Conservation (phyloP, 345 rosid genomes). For the Kernera saxatilis region DNA sequence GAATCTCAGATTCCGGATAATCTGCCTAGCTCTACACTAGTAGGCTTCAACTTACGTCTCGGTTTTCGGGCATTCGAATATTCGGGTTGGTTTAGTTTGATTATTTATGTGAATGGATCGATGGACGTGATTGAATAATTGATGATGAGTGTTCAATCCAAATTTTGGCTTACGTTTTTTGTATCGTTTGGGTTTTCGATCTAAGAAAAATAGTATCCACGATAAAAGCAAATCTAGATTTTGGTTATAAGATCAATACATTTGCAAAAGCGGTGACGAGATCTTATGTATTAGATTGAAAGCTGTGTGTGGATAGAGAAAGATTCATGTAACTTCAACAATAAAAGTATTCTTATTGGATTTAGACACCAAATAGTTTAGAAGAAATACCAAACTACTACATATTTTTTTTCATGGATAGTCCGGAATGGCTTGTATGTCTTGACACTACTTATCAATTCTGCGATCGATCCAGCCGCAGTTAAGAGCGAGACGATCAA, state of each 20-base stretch:
- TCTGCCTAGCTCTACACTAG: too few relatives aligned
- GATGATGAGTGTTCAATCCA: too few relatives aligned
- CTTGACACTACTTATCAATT: constrained; percentile 57
- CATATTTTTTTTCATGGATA: constrained; percentile 3
- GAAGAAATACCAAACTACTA: constrained; percentile 7
- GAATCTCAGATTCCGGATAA: too few relatives aligned
- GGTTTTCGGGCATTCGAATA: too few relatives aligned
- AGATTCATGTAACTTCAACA: not conserved
- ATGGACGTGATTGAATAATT: too few relatives aligned
- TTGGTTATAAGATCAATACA: constrained; percentile 12
- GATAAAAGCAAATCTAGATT: too few relatives aligned
- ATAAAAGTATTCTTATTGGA: constrained; percentile 14
- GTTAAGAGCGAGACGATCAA: constrained; percentile 63
- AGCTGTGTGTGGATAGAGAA: constrained; percentile 13
- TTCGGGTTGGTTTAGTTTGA: too few relatives aligned
- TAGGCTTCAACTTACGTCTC: too few relatives aligned
- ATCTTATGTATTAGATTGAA: constrained; percentile 13
- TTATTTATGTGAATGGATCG: too few relatives aligned
- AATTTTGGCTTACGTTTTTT: too few relatives aligned
- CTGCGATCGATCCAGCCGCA: constrained; percentile 68
- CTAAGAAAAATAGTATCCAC: too few relatives aligned
- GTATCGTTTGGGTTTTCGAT: too few relatives aligned
- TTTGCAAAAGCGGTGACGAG: constrained; percentile 1
- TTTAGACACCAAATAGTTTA: constrained; percentile 16
- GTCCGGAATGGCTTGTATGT: constrained; percentile 69